Conservation (phyloP, 208 protist species). For the Leishmania mexicana region DNA sequence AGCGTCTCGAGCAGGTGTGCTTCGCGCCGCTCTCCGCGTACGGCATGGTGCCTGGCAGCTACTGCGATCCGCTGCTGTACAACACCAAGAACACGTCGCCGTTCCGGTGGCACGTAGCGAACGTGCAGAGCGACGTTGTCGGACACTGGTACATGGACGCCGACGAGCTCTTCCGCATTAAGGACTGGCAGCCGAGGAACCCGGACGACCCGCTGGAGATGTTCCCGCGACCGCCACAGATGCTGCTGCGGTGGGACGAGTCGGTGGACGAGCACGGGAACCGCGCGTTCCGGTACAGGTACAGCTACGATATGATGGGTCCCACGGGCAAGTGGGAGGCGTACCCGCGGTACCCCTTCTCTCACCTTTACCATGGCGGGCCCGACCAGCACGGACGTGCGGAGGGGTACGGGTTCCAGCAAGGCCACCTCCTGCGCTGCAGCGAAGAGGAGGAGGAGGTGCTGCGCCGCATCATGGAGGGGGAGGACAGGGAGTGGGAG, state of each 20-base stretch:
- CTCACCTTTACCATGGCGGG: conserved; percentile 78
- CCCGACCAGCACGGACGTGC: conserved; percentile 78
- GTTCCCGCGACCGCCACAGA: conserved; percentile 88
- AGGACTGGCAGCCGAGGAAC: conserved; percentile 91
- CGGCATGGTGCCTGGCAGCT: conserved; percentile 89
- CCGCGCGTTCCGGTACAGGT: conserved; percentile 91
- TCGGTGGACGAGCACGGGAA: conserved; percentile 90
- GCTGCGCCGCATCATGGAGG: conserved; percentile 90
- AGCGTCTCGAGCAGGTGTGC: conserved; percentile 89
- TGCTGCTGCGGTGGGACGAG: conserved; percentile 88
- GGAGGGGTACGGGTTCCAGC: conserved; percentile 91
- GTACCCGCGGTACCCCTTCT: conserved; percentile 90
- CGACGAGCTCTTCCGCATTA: conserved; percentile 87
- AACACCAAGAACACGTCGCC: conserved; percentile 92
- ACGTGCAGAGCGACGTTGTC: conserved; percentile 81
- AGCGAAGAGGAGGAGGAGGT: conserved; percentile 88
- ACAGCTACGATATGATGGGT: conserved; percentile 89
- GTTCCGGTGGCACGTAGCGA: conserved; percentile 89
- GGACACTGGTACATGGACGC: conserved; percentile 93
- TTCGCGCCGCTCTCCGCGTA: conserved; percentile 88
- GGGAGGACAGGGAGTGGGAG: conserved; percentile 92
- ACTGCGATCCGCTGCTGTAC: conserved; percentile 91
- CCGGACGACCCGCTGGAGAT: conserved; percentile 89
- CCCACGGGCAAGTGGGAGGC: conserved; percentile 89
- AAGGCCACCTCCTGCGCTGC: conserved; percentile 87